Evolutionary conservation across 2,329 filamentous ascomycete species (phyloP).

Genomic region (Fusarium cicatricum): DNA sequence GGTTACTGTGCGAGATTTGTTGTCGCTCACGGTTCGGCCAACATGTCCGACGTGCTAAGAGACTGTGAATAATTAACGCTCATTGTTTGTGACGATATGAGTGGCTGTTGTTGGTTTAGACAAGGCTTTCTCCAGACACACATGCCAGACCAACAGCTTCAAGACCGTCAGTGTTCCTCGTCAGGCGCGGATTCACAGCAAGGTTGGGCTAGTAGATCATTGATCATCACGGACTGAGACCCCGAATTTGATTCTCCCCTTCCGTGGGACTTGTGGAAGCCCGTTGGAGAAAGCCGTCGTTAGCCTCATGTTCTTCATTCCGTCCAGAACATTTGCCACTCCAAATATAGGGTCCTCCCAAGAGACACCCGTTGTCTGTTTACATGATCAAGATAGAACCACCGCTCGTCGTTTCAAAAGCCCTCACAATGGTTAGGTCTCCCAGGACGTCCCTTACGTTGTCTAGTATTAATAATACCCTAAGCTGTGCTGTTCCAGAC

Average conservation of each 20-base stretch:
- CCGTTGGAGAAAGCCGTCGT: constrained; percentile 15
- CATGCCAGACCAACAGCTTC: not conserved
- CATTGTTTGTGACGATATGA: constrained; percentile 4
- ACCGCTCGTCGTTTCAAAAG: constrained; percentile 31
- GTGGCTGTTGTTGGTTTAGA: constrained; percentile 13
- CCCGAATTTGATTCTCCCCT: constrained; percentile 14
- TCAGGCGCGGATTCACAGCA: not conserved
- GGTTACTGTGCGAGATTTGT: constrained; percentile 25
- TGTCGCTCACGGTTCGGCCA: constrained; percentile 32
- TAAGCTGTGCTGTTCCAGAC: constrained; percentile 28
- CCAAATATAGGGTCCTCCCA: too few relatives aligned
- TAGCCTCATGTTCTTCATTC: constrained; percentile 32
- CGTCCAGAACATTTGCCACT: constrained; percentile 34
- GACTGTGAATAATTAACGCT: not conserved
- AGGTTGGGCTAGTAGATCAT: not conserved
- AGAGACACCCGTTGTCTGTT: too few relatives aligned
- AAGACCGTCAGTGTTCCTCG: too few relatives aligned
- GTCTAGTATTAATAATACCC: constrained; percentile 36
- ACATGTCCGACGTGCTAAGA: not conserved
- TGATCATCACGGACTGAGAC: constrained; percentile 17
- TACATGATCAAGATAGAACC: not conserved
- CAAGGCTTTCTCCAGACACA: not conserved
- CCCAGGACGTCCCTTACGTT: constrained; percentile 22
- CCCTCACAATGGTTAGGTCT: constrained; percentile 13
- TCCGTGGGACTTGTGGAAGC: constrained; percentile 21